Percentiles rank a stretch among this genome's conserved stretches.
Conservation (phyloP, 352 stramenopile genomes). For the Phytophthora aleatoria region DNA sequence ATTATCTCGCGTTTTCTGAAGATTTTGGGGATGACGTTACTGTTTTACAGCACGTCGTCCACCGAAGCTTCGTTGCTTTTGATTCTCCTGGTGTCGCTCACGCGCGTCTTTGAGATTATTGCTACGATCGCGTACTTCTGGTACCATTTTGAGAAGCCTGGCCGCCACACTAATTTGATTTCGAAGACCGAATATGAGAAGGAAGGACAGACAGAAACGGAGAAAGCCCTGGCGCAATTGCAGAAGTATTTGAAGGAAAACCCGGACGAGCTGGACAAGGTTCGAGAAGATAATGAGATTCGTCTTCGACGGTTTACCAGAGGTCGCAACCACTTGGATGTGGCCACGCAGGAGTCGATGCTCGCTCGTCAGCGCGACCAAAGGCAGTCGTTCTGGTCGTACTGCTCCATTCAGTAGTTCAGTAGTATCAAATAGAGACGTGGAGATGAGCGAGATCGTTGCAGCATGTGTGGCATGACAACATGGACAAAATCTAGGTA, state of each 20-base stretch:
- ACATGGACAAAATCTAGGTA: conserved; percentile 11
- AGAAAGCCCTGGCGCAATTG: conserved; percentile 73
- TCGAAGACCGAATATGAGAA: conserved; percentile 75
- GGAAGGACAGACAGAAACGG: conserved; percentile 71
- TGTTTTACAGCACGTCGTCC: conserved; percentile 87
- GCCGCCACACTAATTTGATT: conserved; percentile 72
- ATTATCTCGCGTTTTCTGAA: conserved; percentile 64
- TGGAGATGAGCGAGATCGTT: background rate
- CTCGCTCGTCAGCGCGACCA: conserved; percentile 36
- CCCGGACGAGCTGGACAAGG: conserved; percentile 73
- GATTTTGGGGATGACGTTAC: conserved; percentile 60
- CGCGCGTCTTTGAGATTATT: conserved; percentile 75
- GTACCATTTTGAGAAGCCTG: conserved; percentile 80
- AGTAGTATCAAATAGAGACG: conserved; percentile 36
- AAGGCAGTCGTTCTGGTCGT: conserved; percentile 43
- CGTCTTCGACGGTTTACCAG: conserved; percentile 79
- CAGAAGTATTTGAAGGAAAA: conserved; percentile 71
- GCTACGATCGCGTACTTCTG: conserved; percentile 76
- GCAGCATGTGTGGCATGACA: background rate
- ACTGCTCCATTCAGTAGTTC: conserved; percentile 56
- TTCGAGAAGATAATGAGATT: conserved; percentile 84
- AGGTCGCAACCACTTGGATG: conserved; percentile 77
- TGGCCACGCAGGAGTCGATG: conserved; percentile 56
- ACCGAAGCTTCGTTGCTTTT: conserved; percentile 74
- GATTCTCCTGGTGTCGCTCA: conserved; percentile 72